A percentile compares a stretch with the other conserved stretches of the same genome.
These are phyloP conservation scores for Poteriospumella lacustris DNA, from an alignment of 108 stramenopile species.

Conservation along the genomic window DNA sequence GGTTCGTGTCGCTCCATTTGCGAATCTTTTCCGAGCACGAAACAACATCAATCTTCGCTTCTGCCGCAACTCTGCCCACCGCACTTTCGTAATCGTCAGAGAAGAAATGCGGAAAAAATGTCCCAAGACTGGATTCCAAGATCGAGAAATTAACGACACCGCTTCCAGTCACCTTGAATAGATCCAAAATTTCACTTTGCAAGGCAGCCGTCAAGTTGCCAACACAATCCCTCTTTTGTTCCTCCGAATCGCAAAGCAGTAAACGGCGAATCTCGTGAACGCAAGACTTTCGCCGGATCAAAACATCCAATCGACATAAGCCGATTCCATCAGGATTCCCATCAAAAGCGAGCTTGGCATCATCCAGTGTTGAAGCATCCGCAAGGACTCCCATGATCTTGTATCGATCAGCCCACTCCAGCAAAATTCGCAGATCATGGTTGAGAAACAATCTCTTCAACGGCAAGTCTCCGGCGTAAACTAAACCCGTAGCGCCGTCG, in stretches of 20 bases:
- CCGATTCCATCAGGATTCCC: neutral
- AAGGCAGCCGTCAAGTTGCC: neutral
- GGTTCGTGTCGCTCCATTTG: neutral
- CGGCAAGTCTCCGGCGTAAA: neutral
- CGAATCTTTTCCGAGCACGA: neutral
- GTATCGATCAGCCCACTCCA: neutral
- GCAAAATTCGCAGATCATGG: neutral
- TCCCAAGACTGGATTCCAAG: neutral
- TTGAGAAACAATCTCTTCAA: neutral
- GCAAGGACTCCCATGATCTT: neutral
- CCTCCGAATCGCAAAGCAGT: neutral
- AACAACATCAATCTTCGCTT: neutral
- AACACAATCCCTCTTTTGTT: neutral
- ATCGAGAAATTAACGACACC: neutral
- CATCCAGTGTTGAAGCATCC: neutral
- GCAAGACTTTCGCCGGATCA: neutral
- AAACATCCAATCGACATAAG: neutral
- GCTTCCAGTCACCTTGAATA: neutral
- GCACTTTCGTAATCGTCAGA: neutral
- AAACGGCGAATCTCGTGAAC: neutral
- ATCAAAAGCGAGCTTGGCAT: neutral
- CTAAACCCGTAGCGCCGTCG: neutral
- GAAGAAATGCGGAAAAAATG: neutral
- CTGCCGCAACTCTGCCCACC: neutral
- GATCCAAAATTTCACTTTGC: neutral